Base-by-base conservation (phyloP, 768 basidiomycete genomes). In the Boletus edulis region DNA sequence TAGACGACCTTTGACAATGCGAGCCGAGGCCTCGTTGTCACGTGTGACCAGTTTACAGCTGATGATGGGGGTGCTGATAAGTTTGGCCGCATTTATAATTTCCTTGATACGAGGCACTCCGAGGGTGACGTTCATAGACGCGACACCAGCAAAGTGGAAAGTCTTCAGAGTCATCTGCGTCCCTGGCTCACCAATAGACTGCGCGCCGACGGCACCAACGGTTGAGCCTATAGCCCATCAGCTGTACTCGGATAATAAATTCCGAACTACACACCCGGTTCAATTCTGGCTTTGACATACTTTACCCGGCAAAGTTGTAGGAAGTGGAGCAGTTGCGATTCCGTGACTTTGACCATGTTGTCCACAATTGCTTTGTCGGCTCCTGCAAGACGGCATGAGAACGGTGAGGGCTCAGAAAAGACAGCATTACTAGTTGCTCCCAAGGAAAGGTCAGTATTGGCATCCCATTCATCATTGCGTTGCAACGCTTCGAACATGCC, bases 61-160 rank as follows among this genome's bases (percentile, higher is more conserved):
- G 71, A 99, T 99, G 70, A 99, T 98, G 4, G 97, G 97, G 0
- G 97, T 99, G 66, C 89, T 94, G 73, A 99, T 98, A 38, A 79
- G 73, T 70, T 97, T 99, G n/a, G 97, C 92, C 3, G 94, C 97
- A 63, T 98, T 99, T 78, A 99, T 99, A 61, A 99, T 98, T 73
- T 99, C 97, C 72, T 98, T 98, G 75, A 99, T 98, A 65, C 97
- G 96, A 3, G 97, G 97, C n/a, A 98, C 97, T 73, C 97, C 97
- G 37, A 98, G 84, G 0, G 97, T 99, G 59, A 99, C 94, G 74
- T 98, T 98, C 97, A 98, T 99, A 37, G 95, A 96, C 9, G 97
- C 97, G 58, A 99, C 96, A 76, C 97, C 97, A 64, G 97, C 97
- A 73, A 98, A 99, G 79, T 99, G 97, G 85, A 99, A 99, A 52